These are phyloP conservation scores for Crithidia expoeki DNA, from an alignment of 208 protist genomes.

Conservation along the genomic window DNA sequence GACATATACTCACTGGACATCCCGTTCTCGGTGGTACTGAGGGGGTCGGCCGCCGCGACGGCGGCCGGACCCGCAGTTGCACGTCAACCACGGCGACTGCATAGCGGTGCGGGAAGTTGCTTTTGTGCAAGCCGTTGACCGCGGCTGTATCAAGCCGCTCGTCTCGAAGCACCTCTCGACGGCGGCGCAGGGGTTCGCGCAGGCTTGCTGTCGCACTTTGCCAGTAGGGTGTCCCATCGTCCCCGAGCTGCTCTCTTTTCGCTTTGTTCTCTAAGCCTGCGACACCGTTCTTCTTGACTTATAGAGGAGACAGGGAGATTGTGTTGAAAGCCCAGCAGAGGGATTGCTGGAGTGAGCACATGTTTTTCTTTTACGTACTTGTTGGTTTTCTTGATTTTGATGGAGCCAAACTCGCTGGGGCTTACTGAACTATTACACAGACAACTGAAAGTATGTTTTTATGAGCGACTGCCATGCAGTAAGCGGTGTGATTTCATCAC, in stretches of 20 bases:
- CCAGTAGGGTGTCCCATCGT: slow-evolving; percentile 57
- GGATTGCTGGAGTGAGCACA: too few species aligned
- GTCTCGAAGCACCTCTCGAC: slow-evolving; percentile 38
- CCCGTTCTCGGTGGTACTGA: slow-evolving; percentile 74
- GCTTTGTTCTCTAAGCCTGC: slow-evolving; percentile 22
- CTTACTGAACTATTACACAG: too few species aligned
- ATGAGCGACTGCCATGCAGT: too few species aligned
- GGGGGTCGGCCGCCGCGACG: slow-evolving; percentile 62
- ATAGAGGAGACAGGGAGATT: too few species aligned
- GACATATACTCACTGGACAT: slow-evolving; percentile 84
- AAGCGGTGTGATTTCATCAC: too few species aligned
- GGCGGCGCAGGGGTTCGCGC: slow-evolving; percentile 51
- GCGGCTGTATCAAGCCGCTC: slow-evolving; percentile 43
- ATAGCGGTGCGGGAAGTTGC: slow-evolving; percentile 32
- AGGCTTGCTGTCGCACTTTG: slow-evolving; percentile 46
- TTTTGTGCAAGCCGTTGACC: slow-evolving; percentile 54
- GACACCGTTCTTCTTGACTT: too few species aligned
- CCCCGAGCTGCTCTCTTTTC: slow-evolving; percentile 40
- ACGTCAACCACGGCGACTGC: slow-evolving; percentile 12
- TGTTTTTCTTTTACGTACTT: too few species aligned
- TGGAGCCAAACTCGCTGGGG: too few species aligned
- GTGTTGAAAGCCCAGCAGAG: too few species aligned
- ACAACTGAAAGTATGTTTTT: too few species aligned
- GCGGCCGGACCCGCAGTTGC: slow-evolving; percentile 28
- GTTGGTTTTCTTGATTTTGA: too few species aligned